Evolutionary conservation across 2,329 filamentous ascomycete genomes (phyloP).

Genomic region (Cercospora janseana): DNA sequence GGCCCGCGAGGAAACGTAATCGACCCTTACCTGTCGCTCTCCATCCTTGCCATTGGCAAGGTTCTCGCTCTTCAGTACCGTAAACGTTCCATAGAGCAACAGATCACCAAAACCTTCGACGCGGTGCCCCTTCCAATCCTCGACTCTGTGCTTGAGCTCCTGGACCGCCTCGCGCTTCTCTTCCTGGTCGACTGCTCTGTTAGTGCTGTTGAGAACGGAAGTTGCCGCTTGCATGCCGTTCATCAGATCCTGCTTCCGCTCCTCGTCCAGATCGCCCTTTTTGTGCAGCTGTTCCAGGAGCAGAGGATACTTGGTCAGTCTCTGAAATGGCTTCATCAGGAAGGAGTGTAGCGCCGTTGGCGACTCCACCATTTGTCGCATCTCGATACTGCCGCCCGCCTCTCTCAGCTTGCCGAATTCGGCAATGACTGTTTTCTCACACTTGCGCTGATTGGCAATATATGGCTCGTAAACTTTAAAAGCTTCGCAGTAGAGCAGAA

Average conservation of each 20-base stretch:
- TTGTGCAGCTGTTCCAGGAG: conserved; percentile 84
- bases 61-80: conserved; percentile 68
- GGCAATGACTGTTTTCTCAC: conserved; percentile 76
- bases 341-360: conserved; percentile 89
- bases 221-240: conserved; percentile 79
- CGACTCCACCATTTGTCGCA: conserved; percentile 75
- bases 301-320: conserved; percentile 89
- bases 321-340: conserved; percentile 92
- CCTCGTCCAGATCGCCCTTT: conserved; percentile 71
- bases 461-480: conserved; percentile 96
- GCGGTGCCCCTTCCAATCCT: conserved; percentile 94
- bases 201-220: conserved; percentile 77
- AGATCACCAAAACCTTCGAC: conserved; percentile 90
- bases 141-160: conserved; percentile 77
- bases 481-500: conserved; percentile 76
- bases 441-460: conserved; percentile 92
- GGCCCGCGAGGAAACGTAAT: neutral
- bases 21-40: conserved; percentile 73
- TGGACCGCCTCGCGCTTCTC: conserved; percentile 78
- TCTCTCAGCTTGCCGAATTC: conserved; percentile 83
- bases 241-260: conserved; percentile 68
- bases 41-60: conserved; percentile 66
- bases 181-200: conserved; percentile 86
- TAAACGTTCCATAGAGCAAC: conserved; percentile 84
- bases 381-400: conserved; percentile 62